Conservation (phyloP, 2,329 filamentous ascomycete genomes). For the Lachnum nothofagi region DNA sequence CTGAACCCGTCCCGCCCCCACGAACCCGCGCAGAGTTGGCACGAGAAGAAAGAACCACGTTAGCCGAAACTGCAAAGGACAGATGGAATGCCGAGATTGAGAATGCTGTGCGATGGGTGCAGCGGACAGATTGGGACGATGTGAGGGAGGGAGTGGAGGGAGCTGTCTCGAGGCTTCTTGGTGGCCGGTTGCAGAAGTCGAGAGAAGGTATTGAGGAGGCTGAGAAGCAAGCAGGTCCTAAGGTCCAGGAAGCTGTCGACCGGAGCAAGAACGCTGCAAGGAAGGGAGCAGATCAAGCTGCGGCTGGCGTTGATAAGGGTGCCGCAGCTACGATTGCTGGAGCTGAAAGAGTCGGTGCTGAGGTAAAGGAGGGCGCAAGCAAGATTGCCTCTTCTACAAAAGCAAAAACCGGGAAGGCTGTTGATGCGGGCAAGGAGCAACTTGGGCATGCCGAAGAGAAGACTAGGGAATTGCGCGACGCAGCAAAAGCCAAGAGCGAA, state of each 20-base stretch:
- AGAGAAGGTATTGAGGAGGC: constrained; percentile 27
- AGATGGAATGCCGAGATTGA: constrained; percentile 73
- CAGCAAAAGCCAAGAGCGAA: constrained; percentile 29
- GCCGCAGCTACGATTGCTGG: constrained; percentile 23
- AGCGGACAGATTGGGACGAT: constrained; percentile 60
- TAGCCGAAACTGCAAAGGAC: constrained; percentile 67
- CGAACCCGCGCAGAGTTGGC: constrained; percentile 48
- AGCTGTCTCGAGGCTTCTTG: constrained; percentile 39
- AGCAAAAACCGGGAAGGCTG: constrained; percentile 6
- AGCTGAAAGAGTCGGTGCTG: constrained; percentile 18
- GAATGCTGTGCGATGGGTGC: constrained; percentile 59
- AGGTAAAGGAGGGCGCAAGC: constrained; percentile 13
- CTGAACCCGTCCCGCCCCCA: constrained; percentile 42
- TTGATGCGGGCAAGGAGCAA: constrained; percentile 21
- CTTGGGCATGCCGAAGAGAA: constrained; percentile 21
- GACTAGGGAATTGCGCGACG: constrained; percentile 26
- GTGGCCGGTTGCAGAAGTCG: constrained; percentile 27
- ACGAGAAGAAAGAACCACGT: constrained; percentile 47
- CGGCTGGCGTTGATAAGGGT: constrained; percentile 22
- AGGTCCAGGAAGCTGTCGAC: constrained; percentile 35
- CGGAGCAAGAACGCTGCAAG: constrained; percentile 36
- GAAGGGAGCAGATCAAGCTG: constrained; percentile 21
- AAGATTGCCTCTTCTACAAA: constrained; percentile 18
- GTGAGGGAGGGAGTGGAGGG: constrained; percentile 56
- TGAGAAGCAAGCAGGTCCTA: constrained; percentile 32